Conservation (phyloP, 495 filamentous ascomycete genomes). For the Saxophila tyrrhenica region DNA sequence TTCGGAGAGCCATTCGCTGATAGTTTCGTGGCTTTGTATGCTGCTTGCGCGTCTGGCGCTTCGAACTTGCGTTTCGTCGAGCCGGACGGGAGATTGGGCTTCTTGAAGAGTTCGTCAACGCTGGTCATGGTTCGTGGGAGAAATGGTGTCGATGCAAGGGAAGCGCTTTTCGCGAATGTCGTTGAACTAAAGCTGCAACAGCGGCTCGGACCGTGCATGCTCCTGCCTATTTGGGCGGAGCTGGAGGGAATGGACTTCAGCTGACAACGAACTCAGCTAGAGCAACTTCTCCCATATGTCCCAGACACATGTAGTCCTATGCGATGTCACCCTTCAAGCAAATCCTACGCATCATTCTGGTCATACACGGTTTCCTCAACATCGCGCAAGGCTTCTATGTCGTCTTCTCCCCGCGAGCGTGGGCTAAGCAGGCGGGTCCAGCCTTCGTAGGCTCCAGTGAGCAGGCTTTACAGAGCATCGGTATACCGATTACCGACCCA, state of each 20-base stretch:
- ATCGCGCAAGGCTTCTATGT: neutral
- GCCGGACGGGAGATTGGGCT: conserved; percentile 18
- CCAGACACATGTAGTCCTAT: neutral
- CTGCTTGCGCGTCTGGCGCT: conserved; percentile 31
- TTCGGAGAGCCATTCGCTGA: conserved; percentile 49
- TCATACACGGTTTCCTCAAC: neutral
- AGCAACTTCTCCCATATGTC: neutral
- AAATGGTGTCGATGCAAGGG: neutral
- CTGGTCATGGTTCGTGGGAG: conserved; percentile 25
- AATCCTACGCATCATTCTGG: too few relatives aligned
- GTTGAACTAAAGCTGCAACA: neutral
- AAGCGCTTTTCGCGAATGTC: neutral
- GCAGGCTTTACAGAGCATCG: neutral
- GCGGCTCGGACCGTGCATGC: neutral
- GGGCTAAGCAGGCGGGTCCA: neutral
- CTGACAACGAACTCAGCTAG: neutral
- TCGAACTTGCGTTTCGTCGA: conserved; percentile 33
- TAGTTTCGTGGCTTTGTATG: conserved; percentile 81
- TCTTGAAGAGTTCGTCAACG: conserved; percentile 35
- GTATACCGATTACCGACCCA: neutral
- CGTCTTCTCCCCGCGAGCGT: neutral
- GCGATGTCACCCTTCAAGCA: neutral
- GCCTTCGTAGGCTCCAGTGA: neutral
- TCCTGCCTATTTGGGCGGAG: too few relatives aligned
- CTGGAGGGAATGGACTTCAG: too few relatives aligned